Evolutionary conservation across 179 eudicot genomes (phyloP), one percentile per base, ranked within the genome.

Genomic region (Silene noctiflora): DNA sequence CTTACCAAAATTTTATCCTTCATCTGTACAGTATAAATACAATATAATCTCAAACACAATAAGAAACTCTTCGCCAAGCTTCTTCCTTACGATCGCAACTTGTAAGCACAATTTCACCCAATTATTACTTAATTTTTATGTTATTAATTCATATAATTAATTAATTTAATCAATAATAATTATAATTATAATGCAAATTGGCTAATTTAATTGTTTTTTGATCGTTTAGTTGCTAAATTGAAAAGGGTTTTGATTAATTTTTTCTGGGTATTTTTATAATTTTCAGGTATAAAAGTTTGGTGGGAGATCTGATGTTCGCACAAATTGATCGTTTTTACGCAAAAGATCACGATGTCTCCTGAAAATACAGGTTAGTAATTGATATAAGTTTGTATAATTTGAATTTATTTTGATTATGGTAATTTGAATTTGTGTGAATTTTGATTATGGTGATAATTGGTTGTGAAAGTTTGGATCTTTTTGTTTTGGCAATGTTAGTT

Each of bases 271-370:
- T 39, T 39, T 67, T 65, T 16, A 6, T 44, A 29, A 61, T 68
- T 73, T 77, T 29, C 33, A 78, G 82, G 78, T 75, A 80, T 66
- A 76, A 69, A 82, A 67, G 61, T 75, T 78, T 61, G 81, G 83
- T 75, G 77, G 80, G 84, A 77, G 88, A 90, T 88, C 91, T 85
- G 82, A 90, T 90, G 94, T 82, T 84, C 86, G 81, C 79, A 81
- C 82, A 59, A 56, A 83, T 75, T 81, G 81, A 84, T 85, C 83
- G 20, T 79, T 65, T 81, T 76, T 84, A 78, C 76, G 76, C 63
- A 13, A 73, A 67, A 76, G 83, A 87, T 84, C 86, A 87, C 75
- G 86, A 86, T 83, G 83, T 79, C 89, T 81, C 79, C 80, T 73
- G 87, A 83, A 71, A 72, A 76, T 80, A 79, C 75, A 76, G 89